Evolutionary conservation across 2,329 filamentous ascomycete genomes (phyloP).

Genomic region (Xylariaceae sp.): DNA sequence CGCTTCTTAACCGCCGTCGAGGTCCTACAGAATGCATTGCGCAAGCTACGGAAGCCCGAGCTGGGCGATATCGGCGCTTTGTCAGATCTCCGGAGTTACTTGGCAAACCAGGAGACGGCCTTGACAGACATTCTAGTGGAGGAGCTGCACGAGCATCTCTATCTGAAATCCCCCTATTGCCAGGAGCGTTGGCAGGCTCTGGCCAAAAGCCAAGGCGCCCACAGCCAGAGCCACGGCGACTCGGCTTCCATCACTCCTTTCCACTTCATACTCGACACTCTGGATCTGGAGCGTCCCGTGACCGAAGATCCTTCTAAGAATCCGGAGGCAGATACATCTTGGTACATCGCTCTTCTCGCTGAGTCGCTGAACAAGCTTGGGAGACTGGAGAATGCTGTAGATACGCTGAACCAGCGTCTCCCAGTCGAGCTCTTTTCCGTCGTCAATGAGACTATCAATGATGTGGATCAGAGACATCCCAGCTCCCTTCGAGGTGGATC

Average conservation of each 20-base stretch:
- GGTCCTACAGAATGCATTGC: slow-evolving; percentile 78
- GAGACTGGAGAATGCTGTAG: slow-evolving; percentile 76
- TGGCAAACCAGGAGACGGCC: slow-evolving; percentile 86
- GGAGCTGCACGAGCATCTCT: slow-evolving; percentile 93
- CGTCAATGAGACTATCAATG: slow-evolving; percentile 89
- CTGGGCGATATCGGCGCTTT: slow-evolving; percentile 88
- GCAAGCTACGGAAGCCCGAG: slow-evolving; percentile 78
- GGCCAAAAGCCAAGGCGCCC: slow-evolving; percentile 57
- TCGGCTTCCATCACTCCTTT: slow-evolving; percentile 47
- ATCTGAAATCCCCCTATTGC: slow-evolving; percentile 96
- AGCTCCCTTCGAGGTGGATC: slow-evolving; percentile 61
- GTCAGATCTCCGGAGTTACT: slow-evolving; percentile 77
- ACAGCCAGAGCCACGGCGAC: slow-evolving; percentile 44
- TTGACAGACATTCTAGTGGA: slow-evolving; percentile 95
- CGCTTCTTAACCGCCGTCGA: slow-evolving; percentile 90
- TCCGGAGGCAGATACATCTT: slow-evolving; percentile 91
- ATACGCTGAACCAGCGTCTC: slow-evolving; percentile 85
- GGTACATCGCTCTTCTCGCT: slow-evolving; percentile 81
- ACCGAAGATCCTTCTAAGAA: slow-evolving; percentile 88
- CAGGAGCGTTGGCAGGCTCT: slow-evolving; percentile 91
- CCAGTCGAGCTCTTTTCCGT: slow-evolving; percentile 91
- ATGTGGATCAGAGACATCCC: slow-evolving; percentile 91
- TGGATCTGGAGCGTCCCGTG: slow-evolving; percentile 57
- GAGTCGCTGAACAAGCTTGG: slow-evolving; percentile 89
- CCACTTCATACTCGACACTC: slow-evolving; percentile 52